Evolutionary conservation across 192 early-diverging fungal species (phyloP).

Genomic region (Neocallimastix lanati): DNA sequence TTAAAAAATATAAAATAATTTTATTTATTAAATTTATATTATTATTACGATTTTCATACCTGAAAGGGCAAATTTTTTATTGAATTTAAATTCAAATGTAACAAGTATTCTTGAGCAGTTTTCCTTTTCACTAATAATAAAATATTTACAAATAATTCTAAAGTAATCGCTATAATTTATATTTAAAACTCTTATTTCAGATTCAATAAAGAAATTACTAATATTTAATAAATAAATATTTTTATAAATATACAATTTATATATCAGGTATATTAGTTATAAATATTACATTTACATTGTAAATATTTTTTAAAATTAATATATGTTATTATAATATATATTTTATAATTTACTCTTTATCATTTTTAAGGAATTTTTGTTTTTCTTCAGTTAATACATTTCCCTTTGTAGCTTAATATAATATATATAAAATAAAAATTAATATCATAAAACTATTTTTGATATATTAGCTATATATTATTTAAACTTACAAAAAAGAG

Average conservation of each 20-base stretch:
- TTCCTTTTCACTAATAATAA: neutral
- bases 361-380: neutral
- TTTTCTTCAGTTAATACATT: neutral
- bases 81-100: neutral
- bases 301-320: no score
- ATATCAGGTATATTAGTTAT: no score
- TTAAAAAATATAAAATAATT: no score
- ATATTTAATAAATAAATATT: no score
- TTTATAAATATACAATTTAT: no score
- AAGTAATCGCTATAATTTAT: neutral
- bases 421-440: no score
- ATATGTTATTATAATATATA: no score
- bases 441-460: no score
- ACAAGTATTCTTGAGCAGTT: neutral
- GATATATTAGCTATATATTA: no score
- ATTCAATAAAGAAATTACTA: neutral
- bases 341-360: neutral
- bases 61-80: neutral
- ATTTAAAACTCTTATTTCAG: neutral
- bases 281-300: no score
- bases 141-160: neutral
- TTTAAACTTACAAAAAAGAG: neutral
- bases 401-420: neutral
- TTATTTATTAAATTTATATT: no score
- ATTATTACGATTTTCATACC: no score